Percentiles rank a stretch among this genome's conserved stretches.
phyloP scores from a whole-genome alignment of 2,329 filamentous ascomycete genomes.

The Cytospora piceicola region DNA sequence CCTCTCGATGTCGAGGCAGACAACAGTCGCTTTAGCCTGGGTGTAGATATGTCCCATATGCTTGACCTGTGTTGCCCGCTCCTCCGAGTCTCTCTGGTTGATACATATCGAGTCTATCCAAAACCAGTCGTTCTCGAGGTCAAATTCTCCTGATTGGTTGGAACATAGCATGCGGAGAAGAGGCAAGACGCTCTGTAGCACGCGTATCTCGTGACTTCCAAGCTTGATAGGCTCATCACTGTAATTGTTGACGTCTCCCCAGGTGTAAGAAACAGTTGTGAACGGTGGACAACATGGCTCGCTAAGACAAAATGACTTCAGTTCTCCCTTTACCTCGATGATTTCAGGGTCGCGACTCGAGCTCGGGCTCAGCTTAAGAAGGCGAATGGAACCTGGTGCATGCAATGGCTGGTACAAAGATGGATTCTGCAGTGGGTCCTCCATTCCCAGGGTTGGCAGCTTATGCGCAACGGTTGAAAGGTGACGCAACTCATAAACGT shows the following conservation, averaged over 20 bases:
- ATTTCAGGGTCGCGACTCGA: neutral
- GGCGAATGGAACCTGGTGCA: conserved; percentile 11
- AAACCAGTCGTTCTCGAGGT: conserved; percentile 14
- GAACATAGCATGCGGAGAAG: conserved; percentile 25
- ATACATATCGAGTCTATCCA: conserved; percentile 29
- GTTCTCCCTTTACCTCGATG: conserved; percentile 14
- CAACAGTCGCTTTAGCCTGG: conserved; percentile 13
- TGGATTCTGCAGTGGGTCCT: neutral
- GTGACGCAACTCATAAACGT: neutral
- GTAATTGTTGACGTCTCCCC: conserved; percentile 10
- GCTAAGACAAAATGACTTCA: conserved; percentile 12
- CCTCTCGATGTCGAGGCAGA: too few relatives aligned
- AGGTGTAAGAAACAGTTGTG: conserved; percentile 22
- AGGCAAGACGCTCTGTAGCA: conserved; percentile 10
- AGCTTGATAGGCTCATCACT: conserved; percentile 2
- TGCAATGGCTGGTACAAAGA: conserved; percentile 7
- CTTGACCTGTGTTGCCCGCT: conserved; percentile 25
- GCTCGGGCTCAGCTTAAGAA: conserved; percentile 8
- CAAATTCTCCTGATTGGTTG: neutral
- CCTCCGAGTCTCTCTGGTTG: conserved; percentile 15
- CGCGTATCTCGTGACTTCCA: neutral
- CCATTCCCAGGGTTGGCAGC: neutral
- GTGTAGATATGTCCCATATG: conserved; percentile 24
- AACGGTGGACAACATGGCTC: conserved; percentile 17
- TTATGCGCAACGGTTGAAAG: neutral